phyloP scores from a whole-genome alignment of 306 rosid genomes.

The Gastrolobium bilobum region DNA sequence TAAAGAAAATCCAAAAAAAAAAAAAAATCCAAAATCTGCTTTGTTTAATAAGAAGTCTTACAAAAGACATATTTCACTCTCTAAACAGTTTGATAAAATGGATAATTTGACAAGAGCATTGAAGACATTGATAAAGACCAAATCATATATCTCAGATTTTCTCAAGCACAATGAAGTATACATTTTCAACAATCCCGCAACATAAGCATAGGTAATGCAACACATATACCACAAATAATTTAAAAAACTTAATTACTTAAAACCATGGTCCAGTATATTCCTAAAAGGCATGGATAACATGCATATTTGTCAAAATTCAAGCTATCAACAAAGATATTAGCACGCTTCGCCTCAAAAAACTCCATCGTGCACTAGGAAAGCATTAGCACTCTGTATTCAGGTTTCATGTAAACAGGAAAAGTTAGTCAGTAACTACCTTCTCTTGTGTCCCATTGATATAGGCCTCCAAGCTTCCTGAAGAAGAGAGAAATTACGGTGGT shows the following conservation, averaged over 20 bases:
- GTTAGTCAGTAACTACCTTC: constrained; percentile 64
- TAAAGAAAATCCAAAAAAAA: no score
- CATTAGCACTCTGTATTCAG: constrained; percentile 25
- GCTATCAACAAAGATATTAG: background rate
- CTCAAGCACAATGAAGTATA: constrained; percentile 13
- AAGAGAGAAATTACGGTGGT: constrained; percentile 54
- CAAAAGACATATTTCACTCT: background rate
- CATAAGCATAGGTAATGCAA: constrained; percentile 27
- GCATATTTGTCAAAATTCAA: constrained; percentile 26
- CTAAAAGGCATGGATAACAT: background rate
- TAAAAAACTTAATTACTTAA: constrained; percentile 19
- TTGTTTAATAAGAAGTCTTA: constrained; percentile 11
- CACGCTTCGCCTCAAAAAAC: constrained; percentile 17
- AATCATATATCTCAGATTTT: constrained; percentile 16
- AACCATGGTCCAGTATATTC: constrained; percentile 21
- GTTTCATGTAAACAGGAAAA: constrained; percentile 18
- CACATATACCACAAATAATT: background rate
- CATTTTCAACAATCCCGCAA: constrained; percentile 23
- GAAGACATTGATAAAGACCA: background rate
- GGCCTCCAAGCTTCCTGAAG: constrained; percentile 96
- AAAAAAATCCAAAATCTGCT: constrained; percentile 6
- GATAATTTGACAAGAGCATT: constrained; percentile 4
- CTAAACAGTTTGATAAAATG: constrained; percentile 27
- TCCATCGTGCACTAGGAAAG: constrained; percentile 22
- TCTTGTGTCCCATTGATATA: constrained; percentile 89